Base-by-base conservation (phyloP, 2,329 filamentous ascomycete species). In the Arthroderma sp. region DNA sequence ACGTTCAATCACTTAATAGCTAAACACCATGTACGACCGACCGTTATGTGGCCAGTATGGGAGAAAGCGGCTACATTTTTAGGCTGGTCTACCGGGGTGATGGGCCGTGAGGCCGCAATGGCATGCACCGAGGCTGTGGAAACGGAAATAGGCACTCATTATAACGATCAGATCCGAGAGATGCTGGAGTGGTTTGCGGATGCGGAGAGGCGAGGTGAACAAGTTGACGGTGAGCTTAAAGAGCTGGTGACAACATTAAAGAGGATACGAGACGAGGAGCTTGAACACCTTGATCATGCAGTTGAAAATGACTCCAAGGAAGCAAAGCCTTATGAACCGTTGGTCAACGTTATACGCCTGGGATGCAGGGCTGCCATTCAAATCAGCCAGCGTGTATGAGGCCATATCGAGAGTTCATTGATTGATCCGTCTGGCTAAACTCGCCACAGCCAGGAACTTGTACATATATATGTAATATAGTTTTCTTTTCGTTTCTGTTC, bases 111-210 rank as follows among this genome's bases (percentile, higher is more conserved):
- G 66, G 88, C 89, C 1, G 89, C 91, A 32, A 98, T 98, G 91
- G 91, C 91, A 8, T 98, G 91, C 61, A 96, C 91, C 0, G 91
- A 98, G 66, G 91, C 91, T 1, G 89, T 98, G 1, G 91, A 98
- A 72, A 98, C 89, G 5, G 91, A 96, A 69, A 98, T 98, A 50
- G 91, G 91, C 2, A 79, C 79, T 29, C 91, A 98, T 66, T 98
- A 98, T 63, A 96, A 96, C 61, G 79, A 80, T 51, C 91, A 98
- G 67, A 86, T 98, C 36, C 72, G 85, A 28, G 75, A 77, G 43
- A 67, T 98, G 54, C 63, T 96, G 34, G 80, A 83, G 50, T 95
- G 94, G 81, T 76, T 85, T 46, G 71, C 75, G 5, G 75, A 81
- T 52, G 85, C 87, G 71, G 77, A 89, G 64, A 71, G 69, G 6